Percentiles rank a stretch among this genome's conserved stretches.
Conservation (phyloP, 1,284 basidiomycete species). For the Boletus mariae region DNA sequence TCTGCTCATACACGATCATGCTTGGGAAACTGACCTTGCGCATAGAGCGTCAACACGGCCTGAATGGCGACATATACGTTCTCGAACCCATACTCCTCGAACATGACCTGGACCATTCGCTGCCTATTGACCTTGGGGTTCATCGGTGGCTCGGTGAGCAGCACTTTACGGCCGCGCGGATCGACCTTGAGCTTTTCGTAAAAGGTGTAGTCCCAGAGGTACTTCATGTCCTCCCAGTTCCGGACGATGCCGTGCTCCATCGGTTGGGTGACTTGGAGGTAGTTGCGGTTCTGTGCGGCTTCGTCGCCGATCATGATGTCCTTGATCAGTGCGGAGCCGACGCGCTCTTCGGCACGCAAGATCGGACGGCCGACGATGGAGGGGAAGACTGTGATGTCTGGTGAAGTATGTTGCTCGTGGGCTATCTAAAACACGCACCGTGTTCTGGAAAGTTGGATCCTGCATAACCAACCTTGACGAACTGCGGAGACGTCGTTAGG, state of each 20-base stretch:
- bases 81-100: constrained; percentile 96
- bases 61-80: constrained; percentile 98
- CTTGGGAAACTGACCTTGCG: constrained; percentile 68
- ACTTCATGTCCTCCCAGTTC: constrained; percentile 99
- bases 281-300: constrained; percentile 91
- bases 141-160: constrained; percentile 99
- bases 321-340: constrained; percentile 80
- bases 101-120: constrained; percentile 98
- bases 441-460: constrained; percentile 99
- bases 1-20: neutral
- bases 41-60: constrained; percentile 96
- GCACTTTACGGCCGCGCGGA: constrained; percentile 83
- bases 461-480: constrained; percentile 98
- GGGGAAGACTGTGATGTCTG: constrained; percentile 71
- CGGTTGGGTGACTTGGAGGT: constrained; percentile 94
- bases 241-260: constrained; percentile 99
- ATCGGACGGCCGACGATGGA: constrained; percentile 97
- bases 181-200: constrained; percentile 92
- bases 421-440: constrained; percentile 48
- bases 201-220: constrained; percentile 99
- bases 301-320: constrained; percentile 99
- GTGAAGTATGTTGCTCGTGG: neutral
- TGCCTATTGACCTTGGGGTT: constrained; percentile 94
- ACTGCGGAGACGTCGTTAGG: constrained; percentile 46
- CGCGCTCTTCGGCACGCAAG: constrained; percentile 93